A percentile compares a stretch with the other conserved stretches of the same genome.
These are phyloP conservation scores for Dipteronia dyeriana DNA, from an alignment of 345 rosid genomes.

Conservation along the genomic window DNA sequence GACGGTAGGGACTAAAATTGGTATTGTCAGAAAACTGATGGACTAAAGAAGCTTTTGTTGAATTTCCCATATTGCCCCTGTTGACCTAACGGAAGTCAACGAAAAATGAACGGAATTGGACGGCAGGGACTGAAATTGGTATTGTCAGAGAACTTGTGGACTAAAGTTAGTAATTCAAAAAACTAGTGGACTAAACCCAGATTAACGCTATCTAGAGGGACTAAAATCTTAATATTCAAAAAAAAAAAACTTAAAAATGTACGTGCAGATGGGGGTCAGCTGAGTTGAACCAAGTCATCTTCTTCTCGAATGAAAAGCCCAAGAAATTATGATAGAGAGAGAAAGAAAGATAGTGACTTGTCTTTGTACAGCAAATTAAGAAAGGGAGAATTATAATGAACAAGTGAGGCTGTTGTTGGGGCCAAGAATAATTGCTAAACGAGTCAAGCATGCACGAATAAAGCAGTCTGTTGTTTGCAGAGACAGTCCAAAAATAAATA, in stretches of 20 bases:
- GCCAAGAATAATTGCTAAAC: conserved; percentile 41
- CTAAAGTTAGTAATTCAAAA: no score
- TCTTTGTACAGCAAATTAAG: conserved; percentile 28
- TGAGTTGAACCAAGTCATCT: conserved; percentile 7
- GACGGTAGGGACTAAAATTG: no score
- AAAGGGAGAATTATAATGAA: conserved; percentile 38
- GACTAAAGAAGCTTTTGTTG: no score
- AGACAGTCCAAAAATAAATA: background rate
- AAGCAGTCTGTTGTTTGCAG: conserved; percentile 29
- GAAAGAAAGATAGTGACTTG: conserved; percentile 30
- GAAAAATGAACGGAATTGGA: no score
- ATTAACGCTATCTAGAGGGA: no score
- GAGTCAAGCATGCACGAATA: conserved; percentile 39
- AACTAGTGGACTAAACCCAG: no score
- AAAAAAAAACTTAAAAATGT: background rate
- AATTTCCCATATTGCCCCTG: no score
- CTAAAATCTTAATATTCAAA: no score
- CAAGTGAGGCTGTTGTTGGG: conserved; percentile 35
- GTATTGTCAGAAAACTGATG: no score
- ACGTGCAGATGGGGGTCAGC: conserved; percentile 19
- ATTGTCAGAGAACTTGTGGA: no score
- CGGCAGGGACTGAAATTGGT: no score
- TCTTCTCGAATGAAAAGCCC: conserved; percentile 22
- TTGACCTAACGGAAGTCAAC: no score
- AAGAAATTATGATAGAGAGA: conserved; percentile 23